phyloP scores from a whole-genome alignment of 495 filamentous ascomycete species.

The Daldinia decipiens region DNA sequence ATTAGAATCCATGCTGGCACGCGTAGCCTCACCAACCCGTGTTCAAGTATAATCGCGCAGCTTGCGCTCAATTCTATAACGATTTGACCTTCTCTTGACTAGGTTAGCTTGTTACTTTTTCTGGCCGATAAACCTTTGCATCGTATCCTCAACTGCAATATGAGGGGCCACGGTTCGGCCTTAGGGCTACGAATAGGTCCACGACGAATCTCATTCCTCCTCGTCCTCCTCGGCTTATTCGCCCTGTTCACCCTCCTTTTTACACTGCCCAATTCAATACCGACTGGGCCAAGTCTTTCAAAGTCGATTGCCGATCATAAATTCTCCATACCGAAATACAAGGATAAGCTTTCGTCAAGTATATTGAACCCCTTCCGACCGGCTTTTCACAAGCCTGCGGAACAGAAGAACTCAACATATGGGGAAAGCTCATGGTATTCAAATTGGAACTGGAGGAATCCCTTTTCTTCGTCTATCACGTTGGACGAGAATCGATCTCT shows the following conservation, averaged over 20 bases:
- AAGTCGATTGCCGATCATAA: slow-evolving; percentile 52
- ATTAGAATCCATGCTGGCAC: slow-evolving; percentile 16
- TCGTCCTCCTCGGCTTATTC: slow-evolving; percentile 55
- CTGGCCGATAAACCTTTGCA: slow-evolving; percentile 17
- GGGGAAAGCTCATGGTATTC: slow-evolving; percentile 85
- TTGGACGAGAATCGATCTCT: slow-evolving; percentile 88
- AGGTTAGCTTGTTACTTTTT: slow-evolving; percentile 20
- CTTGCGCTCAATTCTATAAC: slow-evolving; percentile 4
- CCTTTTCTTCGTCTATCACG: slow-evolving; percentile 87
- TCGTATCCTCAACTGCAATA: slow-evolving; percentile 38
- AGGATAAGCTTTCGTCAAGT: slow-evolving; percentile 54
- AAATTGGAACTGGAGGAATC: slow-evolving; percentile 84
- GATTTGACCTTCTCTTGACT: slow-evolving; percentile 15
- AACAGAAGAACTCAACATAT: slow-evolving; percentile 78
- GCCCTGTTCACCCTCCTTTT: slow-evolving; percentile 60
- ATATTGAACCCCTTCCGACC: slow-evolving; percentile 69
- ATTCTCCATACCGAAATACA: slow-evolving; percentile 59
- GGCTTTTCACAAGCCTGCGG: slow-evolving; percentile 77
- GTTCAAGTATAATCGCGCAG: neutral
- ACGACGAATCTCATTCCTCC: slow-evolving; percentile 57
- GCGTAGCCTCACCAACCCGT: slow-evolving; percentile 16
- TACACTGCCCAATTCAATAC: slow-evolving; percentile 57
- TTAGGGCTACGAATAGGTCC: slow-evolving; percentile 58
- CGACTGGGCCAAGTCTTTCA: slow-evolving; percentile 51
- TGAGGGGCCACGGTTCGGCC: slow-evolving; percentile 62